Evolutionary conservation across 768 basidiomycete species (phyloP), one percentile per base, ranked within the genome.

Genomic region (Tubosaeta sp.): DNA sequence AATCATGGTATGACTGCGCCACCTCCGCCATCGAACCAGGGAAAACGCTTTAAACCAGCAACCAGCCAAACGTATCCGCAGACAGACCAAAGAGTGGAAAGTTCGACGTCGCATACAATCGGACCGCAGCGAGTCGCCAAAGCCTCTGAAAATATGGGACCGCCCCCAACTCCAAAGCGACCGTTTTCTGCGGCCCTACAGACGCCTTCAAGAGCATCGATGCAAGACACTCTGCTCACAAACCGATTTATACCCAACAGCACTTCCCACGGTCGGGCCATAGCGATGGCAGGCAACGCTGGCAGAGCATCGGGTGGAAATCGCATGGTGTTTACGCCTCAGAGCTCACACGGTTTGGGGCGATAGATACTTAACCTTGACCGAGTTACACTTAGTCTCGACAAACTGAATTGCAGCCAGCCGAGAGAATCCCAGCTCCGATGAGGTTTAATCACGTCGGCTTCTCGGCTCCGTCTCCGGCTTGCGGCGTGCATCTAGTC

Each of bases 261-360:
- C 42, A 52, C 66, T 49, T 57, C 65, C 45, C 58, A 65, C 51
- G 45, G 61, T 48, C 65, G 47, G 35, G 56, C 61, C 31, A 66
- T 58, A n/a, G 55, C 61, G 29, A 58, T 47, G 55, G 17, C 43
- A 41, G 33, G 51, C 27, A 57, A 46, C 19, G 27, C 47, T 19
- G 46, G 48, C 19, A 59, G 50, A 37, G 56, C 64, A 32, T 66
- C 70, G 19, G 65, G 70, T 38, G 71, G 68, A 48, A 83, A 86
- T 53, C 75, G 83, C 59, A 71, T 73, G 54, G 79, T 82, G 38
- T 86, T 86, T 63, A 61, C 78, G 34, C 74, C 73, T 27, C 69
- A 71, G 25, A 48, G 57, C 35, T 54, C 68, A 34, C 67, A 61
- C 26, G 65, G 64, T 38, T 67, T 72, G 53, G 63, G 69, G 41